Evolutionary conservation across 768 basidiomycete species (phyloP).

Genomic region (Lyophyllum shimeji): DNA sequence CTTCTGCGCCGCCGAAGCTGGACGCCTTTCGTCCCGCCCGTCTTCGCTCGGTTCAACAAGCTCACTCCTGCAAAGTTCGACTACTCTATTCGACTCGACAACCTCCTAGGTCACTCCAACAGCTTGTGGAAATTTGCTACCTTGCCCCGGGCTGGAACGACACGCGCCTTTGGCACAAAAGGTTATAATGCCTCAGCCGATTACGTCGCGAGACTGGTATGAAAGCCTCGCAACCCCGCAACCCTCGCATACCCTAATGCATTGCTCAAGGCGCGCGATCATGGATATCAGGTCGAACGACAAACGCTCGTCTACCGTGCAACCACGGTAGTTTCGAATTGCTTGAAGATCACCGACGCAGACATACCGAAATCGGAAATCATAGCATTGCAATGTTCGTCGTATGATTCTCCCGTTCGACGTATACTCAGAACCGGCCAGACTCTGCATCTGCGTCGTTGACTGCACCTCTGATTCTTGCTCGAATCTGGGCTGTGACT

Average conservation of each 20-base stretch:
- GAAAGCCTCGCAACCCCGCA: neutral
- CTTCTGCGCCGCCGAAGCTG: conserved; percentile 1
- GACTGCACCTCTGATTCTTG: conserved; percentile 22
- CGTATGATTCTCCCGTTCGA: conserved; percentile 13
- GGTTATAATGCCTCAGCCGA: conserved; percentile 29
- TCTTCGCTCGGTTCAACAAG: conserved; percentile 11
- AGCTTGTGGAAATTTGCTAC: conserved; percentile 27
- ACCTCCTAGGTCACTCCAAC: conserved; percentile 26
- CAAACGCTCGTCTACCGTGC: conserved; percentile 30
- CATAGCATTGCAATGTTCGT: conserved; percentile 17
- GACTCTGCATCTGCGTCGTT: conserved; percentile 25
- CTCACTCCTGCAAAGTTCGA: conserved; percentile 14
- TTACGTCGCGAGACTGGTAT: conserved; percentile 26
- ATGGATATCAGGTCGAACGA: conserved; percentile 25
- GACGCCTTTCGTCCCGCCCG: neutral
- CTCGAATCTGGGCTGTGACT: conserved; percentile 25
- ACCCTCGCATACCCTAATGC: neutral
- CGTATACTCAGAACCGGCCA: conserved; percentile 19
- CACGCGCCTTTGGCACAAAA: conserved; percentile 27
- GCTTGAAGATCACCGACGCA: conserved; percentile 3
- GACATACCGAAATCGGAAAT: conserved; percentile 20
- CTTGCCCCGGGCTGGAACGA: conserved; percentile 21
- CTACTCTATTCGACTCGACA: conserved; percentile 13
- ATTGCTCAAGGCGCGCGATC: conserved; percentile 17
- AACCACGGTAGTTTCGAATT: conserved; percentile 11